phyloP scores from a whole-genome alignment of 2,329 filamentous ascomycete species.

The Trichoderma koningii region DNA sequence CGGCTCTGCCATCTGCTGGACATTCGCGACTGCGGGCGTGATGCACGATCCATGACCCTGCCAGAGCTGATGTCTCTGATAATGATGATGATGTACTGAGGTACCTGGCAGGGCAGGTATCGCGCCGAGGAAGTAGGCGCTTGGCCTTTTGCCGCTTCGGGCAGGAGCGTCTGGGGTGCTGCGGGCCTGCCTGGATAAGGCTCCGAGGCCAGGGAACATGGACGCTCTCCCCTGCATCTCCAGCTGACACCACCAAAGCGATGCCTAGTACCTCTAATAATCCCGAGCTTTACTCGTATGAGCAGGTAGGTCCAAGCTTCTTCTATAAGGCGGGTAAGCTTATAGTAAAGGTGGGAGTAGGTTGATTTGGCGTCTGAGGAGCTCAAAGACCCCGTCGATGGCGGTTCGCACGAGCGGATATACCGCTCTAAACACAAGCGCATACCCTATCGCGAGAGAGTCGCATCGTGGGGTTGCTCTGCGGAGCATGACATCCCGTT shows the following conservation, averaged over 20 bases:
- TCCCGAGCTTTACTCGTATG: background rate
- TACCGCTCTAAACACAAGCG: too few species aligned
- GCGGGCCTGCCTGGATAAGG: constrained; percentile 23
- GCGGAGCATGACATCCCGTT: too few species aligned
- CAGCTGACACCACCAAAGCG: background rate
- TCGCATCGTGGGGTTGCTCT: too few species aligned
- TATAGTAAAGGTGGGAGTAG: too few species aligned
- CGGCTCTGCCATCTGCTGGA: background rate
- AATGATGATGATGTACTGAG: too few species aligned
- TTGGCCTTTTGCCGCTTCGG: constrained; percentile 10
- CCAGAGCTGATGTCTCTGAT: background rate
- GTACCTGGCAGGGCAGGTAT: background rate
- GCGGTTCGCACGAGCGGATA: too few species aligned
- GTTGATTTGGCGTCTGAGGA: too few species aligned
- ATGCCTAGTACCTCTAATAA: background rate
- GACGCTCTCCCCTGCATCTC: constrained; percentile 5
- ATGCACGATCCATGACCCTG: background rate
- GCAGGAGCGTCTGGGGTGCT: constrained; percentile 1
- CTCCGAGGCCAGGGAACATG: constrained; percentile 9
- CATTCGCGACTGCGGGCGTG: constrained; percentile 7
- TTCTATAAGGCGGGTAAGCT: too few species aligned
- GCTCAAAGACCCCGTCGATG: too few species aligned
- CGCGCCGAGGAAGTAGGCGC: background rate
- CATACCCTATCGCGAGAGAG: too few species aligned
- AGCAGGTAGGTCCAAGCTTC: background rate